phyloP scores from a whole-genome alignment of 2,329 filamentous ascomycete genomes.

The Epichloe uncinata region DNA sequence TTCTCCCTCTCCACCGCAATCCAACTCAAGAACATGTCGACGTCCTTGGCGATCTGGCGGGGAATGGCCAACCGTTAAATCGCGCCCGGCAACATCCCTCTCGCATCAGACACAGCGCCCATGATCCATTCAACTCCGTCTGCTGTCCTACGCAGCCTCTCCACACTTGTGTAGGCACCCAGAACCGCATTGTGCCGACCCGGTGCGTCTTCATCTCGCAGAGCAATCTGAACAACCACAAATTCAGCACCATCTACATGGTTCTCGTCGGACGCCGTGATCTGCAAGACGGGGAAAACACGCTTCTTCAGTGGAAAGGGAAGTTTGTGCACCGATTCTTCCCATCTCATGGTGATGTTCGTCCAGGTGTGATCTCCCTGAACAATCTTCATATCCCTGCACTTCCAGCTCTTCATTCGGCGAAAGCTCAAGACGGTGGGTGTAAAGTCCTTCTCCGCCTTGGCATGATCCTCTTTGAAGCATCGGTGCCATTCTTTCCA shows the following conservation, averaged over 20 bases:
- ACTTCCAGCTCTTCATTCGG: conserved; percentile 32
- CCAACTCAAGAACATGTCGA: conserved; percentile 55
- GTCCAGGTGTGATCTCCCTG: conserved; percentile 29
- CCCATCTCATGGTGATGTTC: conserved; percentile 35
- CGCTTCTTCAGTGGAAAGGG: conserved; percentile 47
- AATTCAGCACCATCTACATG: conserved; percentile 29
- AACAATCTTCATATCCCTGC: conserved; percentile 24
- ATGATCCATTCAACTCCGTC: conserved; percentile 59
- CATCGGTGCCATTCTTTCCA: conserved; percentile 50
- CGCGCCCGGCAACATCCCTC: conserved; percentile 50
- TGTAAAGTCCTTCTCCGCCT: conserved; percentile 27
- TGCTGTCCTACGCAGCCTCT: conserved; percentile 38
- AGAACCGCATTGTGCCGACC: conserved; percentile 31
- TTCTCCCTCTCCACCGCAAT: conserved; percentile 31
- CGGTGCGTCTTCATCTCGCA: conserved; percentile 24
- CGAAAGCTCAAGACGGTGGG: conserved; percentile 22
- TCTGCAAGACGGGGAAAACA: conserved; percentile 52
- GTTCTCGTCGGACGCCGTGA: conserved; percentile 33
- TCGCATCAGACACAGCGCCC: conserved; percentile 61
- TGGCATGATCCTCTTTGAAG: conserved; percentile 38
- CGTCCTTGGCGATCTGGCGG: conserved; percentile 54
- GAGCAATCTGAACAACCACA: conserved; percentile 42
- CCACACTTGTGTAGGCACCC: conserved; percentile 52
- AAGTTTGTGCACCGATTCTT: conserved; percentile 55
- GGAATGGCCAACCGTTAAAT: conserved; percentile 52